Conservation (phyloP, 306 rosid genomes). For the Adenanthera pavonina region DNA sequence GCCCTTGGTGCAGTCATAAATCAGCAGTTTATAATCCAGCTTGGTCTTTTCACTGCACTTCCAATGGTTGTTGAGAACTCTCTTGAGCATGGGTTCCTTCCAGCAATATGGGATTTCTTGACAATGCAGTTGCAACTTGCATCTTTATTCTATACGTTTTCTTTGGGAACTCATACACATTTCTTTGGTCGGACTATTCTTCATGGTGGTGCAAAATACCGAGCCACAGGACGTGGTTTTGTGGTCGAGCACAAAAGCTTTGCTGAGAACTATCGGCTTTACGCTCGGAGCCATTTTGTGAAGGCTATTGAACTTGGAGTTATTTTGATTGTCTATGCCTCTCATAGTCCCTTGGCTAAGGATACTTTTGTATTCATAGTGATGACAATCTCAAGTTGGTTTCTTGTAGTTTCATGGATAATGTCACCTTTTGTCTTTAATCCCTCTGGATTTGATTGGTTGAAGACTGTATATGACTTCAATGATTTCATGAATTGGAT, state of each 20-base stretch:
- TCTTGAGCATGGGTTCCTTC: conserved; percentile 92
- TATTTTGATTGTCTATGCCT: conserved; percentile 78
- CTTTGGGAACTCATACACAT: conserved; percentile 86
- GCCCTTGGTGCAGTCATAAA: conserved; percentile 82
- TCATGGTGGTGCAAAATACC: conserved; percentile 96
- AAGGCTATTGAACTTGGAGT: conserved; percentile 91
- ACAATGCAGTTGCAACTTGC: conserved; percentile 94
- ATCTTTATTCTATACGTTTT: conserved; percentile 78
- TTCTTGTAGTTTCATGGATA: conserved; percentile 91
- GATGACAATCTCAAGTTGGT: conserved; percentile 82
- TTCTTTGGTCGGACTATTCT: conserved; percentile 92
- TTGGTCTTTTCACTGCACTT: conserved; percentile 89
- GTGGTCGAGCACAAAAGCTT: conserved; percentile 92
- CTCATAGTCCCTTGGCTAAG: conserved; percentile 59
- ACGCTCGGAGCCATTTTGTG: conserved; percentile 91
- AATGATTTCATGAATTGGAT: conserved; percentile 83
- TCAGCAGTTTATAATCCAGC: conserved; percentile 91
- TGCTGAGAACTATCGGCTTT: conserved; percentile 88
- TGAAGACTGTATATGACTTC: conserved; percentile 93
- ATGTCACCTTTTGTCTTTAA: conserved; percentile 91
- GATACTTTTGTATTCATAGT: conserved; percentile 73
- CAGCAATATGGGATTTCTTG: conserved; percentile 83
- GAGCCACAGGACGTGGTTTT: conserved; percentile 98
- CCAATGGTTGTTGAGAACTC: conserved; percentile 93
- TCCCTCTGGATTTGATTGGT: conserved; percentile 98